Evolutionary conservation across 495 filamentous ascomycete species (phyloP).

Genomic region (Neurospora cerealis): DNA sequence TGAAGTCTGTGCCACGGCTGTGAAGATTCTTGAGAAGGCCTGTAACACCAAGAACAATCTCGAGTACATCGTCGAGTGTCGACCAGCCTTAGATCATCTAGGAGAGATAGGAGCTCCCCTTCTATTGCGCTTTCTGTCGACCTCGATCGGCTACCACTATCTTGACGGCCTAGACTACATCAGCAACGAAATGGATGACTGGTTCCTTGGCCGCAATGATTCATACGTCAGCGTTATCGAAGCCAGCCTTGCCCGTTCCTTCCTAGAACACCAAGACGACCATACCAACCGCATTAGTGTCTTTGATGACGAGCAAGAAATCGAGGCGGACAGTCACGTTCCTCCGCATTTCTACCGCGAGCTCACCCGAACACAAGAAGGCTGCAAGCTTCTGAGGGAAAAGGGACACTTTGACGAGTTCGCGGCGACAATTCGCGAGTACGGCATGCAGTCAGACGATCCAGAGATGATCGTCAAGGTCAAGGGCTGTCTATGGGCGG

Average conservation of each 20-base stretch:
- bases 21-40: slow-evolving; percentile 94
- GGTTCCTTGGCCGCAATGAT: slow-evolving; percentile 94
- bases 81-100: slow-evolving; percentile 90
- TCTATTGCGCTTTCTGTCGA: slow-evolving; percentile 85
- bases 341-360: slow-evolving; percentile 97
- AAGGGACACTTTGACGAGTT: slow-evolving; percentile 97
- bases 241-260: slow-evolving; percentile 83
- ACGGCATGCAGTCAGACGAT: slow-evolving; percentile 74
- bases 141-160: slow-evolving; percentile 94
- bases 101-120: slow-evolving; percentile 95
- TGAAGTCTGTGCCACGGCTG: slow-evolving; percentile 87
- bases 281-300: slow-evolving; percentile 40
- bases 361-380: slow-evolving; percentile 82
- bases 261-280: slow-evolving; percentile 55
- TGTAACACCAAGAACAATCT: slow-evolving; percentile 84
- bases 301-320: slow-evolving; percentile 43
- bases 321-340: slow-evolving; percentile 48
- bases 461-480: slow-evolving; percentile 83
- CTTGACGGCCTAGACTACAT: slow-evolving; percentile 96
- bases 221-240: slow-evolving; percentile 91
- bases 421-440: slow-evolving; percentile 73
- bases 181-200: slow-evolving; percentile 98
- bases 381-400: slow-evolving; percentile 77
- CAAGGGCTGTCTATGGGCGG: slow-evolving; percentile 94
- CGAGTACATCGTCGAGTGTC: slow-evolving; percentile 92